Base-by-base conservation (phyloP, 805 yeast species). In the Candida khao-thaluensis region DNA sequence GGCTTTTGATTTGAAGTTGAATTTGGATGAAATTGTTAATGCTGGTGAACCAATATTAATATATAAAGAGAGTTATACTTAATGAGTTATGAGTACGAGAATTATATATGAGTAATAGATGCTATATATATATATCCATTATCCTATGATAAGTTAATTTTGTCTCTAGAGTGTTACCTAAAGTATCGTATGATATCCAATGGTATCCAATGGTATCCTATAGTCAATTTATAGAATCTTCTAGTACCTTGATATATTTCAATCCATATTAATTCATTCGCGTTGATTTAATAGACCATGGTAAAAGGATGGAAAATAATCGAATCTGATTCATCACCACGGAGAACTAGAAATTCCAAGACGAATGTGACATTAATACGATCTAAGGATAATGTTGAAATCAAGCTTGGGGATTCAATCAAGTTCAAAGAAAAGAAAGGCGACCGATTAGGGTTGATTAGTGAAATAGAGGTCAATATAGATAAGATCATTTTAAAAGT, bases 21-120 rank as follows among this genome's bases (percentile, higher is more conserved):
- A 83, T 35, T 72, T 91, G 14, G 95, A 93, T 2, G 97, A 91
- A 60, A 82, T 89, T 29, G 74, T 74, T 31, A 81, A 82, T 45
- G 74, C 81, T 17, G 99, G 98, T n/a, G 97, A 91, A 58, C 99
- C 99, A 3, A 70, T 91, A 18, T 71, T 91, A 37, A 72, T 90
- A 8, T 90, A 86, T 57, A 70, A 69, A 45, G 57, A 45, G 28
- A 25, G 35, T 20, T 18, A 10, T 18, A 7, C 12, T 25, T 25
- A 12, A 25, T 12, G 28, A 25, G 6, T 25, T 25, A 25, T 11
- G 28, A 25, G 24, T 10, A 22, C n/a, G n/a, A n/a, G n/a, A n/a
- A n/a, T n/a, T n/a, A n/a, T n/a, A n/a, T n/a, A n/a, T n/a, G n/a
- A n/a, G n/a, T n/a, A n/a, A n/a, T n/a, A n/a, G n/a, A n/a, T n/a